Conservation (phyloP, 108 stramenopile species). For the Nitzschia palea region DNA sequence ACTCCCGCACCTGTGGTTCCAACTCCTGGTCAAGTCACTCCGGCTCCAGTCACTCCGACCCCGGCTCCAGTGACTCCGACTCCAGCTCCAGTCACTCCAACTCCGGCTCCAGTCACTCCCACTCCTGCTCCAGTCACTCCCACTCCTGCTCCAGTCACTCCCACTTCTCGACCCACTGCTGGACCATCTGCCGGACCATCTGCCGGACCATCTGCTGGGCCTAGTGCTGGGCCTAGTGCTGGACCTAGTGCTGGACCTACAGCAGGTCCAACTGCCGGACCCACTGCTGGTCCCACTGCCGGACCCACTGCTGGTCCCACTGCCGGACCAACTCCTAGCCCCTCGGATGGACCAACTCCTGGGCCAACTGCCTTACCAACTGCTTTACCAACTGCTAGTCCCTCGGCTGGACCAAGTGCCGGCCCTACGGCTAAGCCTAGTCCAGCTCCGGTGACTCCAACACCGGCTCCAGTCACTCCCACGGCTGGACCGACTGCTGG, state of each 20-base stretch:
- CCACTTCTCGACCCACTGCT: constrained; percentile 3
- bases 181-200: background rate
- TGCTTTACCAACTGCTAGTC: background rate
- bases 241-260: constrained; percentile 12
- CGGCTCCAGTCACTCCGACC: too few species aligned
- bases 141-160: background rate
- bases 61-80: too few species aligned
- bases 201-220: constrained; percentile 5
- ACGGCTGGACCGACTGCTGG: constrained; percentile 3
- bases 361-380: constrained; percentile 20
- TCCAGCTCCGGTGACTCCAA: background rate
- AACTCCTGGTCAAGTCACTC: too few species aligned
- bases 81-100: background rate
- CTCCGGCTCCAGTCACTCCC: constrained; percentile 3
- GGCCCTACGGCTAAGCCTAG: constrained; percentile 6
- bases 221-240: constrained; percentile 4
- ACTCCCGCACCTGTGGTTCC: too few species aligned
- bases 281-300: constrained; percentile 13
- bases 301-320: constrained; percentile 20
- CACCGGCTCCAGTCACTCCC: constrained; percentile 9
- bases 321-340: constrained; percentile 11
- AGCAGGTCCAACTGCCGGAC: constrained; percentile 5
- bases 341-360: constrained; percentile 5
- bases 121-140: constrained; percentile 1
- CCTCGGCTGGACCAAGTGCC: background rate